Conservation (phyloP, 495 filamentous ascomycete genomes). For the Daldinia concentrica region DNA sequence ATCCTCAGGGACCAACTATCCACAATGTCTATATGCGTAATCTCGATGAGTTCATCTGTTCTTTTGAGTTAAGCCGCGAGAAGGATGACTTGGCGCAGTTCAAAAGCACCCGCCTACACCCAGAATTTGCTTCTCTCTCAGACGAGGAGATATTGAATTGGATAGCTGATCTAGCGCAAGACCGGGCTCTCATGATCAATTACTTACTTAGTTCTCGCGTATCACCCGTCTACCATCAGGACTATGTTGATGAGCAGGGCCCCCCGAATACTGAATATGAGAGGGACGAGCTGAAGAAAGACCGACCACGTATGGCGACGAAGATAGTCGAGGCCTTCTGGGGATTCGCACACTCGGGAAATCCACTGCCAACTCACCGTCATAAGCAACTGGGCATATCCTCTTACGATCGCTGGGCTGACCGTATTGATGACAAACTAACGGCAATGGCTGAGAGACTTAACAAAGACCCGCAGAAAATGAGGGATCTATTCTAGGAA, state of each 20-base stretch:
- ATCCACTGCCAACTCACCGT: conserved; percentile 2
- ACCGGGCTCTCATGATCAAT: conserved; percentile 11
- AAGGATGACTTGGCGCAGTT: not conserved
- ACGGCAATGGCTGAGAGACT: not conserved
- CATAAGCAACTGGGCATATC: not conserved
- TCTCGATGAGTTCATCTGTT: conserved; percentile 16
- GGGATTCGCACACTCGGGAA: conserved; percentile 8
- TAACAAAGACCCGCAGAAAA: not conserved
- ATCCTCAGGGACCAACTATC: not conserved
- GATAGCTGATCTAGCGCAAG: conserved; percentile 2
- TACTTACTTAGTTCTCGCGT: conserved; percentile 21
- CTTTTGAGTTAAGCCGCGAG: not conserved
- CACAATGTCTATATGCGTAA: conserved; percentile 2
- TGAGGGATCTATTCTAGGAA: conserved; percentile 22
- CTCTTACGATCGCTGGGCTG: conserved; percentile 7
- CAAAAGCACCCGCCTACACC: not conserved
- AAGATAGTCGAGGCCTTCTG: conserved; percentile 2
- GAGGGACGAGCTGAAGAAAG: not conserved
- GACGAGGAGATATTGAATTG: not conserved
- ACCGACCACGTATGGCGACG: not conserved
- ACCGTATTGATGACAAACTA: conserved; percentile 19
- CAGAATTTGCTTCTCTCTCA: not conserved
- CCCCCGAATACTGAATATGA: not conserved
- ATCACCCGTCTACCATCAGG: conserved; percentile 6
- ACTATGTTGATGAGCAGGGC: not conserved